phyloP scores from a whole-genome alignment of 306 rosid species.

The Sechiopsis laciniata region DNA sequence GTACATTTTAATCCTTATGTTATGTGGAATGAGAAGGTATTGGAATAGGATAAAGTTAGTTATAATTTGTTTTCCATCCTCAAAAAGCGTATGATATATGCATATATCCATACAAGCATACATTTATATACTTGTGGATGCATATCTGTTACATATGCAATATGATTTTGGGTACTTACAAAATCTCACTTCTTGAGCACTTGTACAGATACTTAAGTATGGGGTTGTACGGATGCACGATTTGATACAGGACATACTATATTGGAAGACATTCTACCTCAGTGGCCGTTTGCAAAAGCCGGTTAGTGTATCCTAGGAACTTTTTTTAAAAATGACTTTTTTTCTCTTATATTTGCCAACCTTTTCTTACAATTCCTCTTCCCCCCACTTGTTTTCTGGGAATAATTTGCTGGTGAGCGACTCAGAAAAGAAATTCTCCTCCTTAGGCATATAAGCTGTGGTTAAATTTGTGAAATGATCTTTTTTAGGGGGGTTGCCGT shows the following conservation, averaged over 20 bases:
- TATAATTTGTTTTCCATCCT: constrained; percentile 13
- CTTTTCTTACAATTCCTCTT: constrained; percentile 19
- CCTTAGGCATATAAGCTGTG: too few species aligned
- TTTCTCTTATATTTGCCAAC: not conserved
- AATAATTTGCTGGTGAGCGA: not conserved
- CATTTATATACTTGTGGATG: not conserved
- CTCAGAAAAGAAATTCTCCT: not conserved
- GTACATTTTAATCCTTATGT: constrained; percentile 93
- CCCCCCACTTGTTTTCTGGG: constrained; percentile 12
- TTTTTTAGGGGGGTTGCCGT: not conserved
- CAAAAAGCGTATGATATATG: not conserved
- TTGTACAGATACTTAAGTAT: constrained; percentile 65
- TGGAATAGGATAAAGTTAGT: not conserved
- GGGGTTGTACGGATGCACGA: constrained; percentile 78
- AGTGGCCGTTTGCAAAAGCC: constrained; percentile 95
- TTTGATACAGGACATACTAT: constrained; percentile 59
- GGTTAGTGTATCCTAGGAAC: constrained; percentile 33
- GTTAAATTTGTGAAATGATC: not conserved
- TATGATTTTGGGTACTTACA: constrained; percentile 1
- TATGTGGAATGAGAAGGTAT: constrained; percentile 75
- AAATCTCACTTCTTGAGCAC: not conserved
- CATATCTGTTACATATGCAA: not conserved
- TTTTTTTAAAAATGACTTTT: constrained; percentile 3
- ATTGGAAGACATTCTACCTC: constrained; percentile 84
- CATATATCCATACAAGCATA: not conserved